Percentiles rank a stretch among this genome's conserved stretches.
Evolutionary conservation across 1,139 yeast species (phyloP).

Genomic region (Pichia sp.): DNA sequence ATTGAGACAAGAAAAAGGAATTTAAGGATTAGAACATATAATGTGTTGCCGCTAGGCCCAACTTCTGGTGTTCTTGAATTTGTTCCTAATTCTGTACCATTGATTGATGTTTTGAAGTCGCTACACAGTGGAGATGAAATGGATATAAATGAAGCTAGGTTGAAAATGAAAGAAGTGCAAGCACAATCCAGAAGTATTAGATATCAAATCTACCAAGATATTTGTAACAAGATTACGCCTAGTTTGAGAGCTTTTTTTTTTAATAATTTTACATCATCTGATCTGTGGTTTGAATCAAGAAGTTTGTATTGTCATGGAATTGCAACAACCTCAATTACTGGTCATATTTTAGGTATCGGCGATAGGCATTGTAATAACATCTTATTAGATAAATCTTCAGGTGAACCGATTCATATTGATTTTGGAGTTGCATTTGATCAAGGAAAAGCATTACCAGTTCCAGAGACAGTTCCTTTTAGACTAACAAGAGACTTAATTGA

Average conservation of each 20-base stretch:
- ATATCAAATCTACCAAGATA: slow-evolving; percentile 42
- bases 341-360: slow-evolving; percentile 84
- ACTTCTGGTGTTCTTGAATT: slow-evolving; percentile 85
- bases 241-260: slow-evolving; percentile 66
- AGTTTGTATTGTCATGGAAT: slow-evolving; percentile 68
- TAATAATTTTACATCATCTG: slow-evolving; percentile 58
- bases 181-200: slow-evolving; percentile 41
- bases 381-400: slow-evolving; percentile 66
- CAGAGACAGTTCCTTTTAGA: slow-evolving; percentile 92
- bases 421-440: slow-evolving; percentile 95
- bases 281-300: slow-evolving; percentile 67
- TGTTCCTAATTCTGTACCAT: slow-evolving; percentile 69
- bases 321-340: slow-evolving; percentile 82
- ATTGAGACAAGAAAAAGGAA: slow-evolving; percentile 50
- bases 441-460: slow-evolving; percentile 76
- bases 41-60: slow-evolving; percentile 86
- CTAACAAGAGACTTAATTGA: slow-evolving; percentile 86
- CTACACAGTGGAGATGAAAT: slow-evolving; percentile 48
- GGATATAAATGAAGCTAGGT: slow-evolving; percentile 54
- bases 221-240: slow-evolving; percentile 56
- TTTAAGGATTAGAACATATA: slow-evolving; percentile 72
- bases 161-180: slow-evolving; percentile 56
- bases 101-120: slow-evolving; percentile 60
- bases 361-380: slow-evolving; percentile 93
- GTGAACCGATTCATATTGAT: slow-evolving; percentile 95